These are phyloP conservation scores for Apiospora marii DNA, from an alignment of 2,329 filamentous ascomycete species.

Conservation along the genomic window DNA sequence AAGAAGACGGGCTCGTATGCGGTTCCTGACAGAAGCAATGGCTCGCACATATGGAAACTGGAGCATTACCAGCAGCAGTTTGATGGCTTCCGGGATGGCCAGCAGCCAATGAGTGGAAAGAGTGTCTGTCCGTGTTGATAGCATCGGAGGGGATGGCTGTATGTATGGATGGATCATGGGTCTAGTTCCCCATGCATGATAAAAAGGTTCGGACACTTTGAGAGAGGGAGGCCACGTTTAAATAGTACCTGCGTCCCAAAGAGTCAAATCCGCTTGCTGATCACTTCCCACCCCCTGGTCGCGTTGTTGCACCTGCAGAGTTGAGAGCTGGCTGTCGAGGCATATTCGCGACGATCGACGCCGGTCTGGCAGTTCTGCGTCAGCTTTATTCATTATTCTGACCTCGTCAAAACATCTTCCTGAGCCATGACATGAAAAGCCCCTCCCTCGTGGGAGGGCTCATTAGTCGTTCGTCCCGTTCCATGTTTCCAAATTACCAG, in stretches of 20 bases:
- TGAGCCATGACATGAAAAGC: not conserved
- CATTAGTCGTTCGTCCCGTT: constrained; percentile 13
- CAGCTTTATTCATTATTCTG: not conserved
- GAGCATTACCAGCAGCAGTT: constrained; percentile 3
- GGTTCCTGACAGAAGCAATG: not conserved
- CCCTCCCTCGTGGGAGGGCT: not conserved
- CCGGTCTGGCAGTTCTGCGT: not conserved
- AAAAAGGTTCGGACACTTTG: constrained; percentile 14
- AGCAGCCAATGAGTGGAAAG: not conserved
- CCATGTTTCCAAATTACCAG: constrained; percentile 14
- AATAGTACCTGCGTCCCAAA: constrained; percentile 37
- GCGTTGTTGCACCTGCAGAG: constrained; percentile 27
- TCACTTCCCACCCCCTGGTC: constrained; percentile 25
- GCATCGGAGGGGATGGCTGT: constrained; percentile 9
- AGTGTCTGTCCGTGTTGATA: constrained; percentile 6
- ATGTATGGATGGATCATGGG: constrained; percentile 19
- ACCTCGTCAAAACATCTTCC: not conserved
- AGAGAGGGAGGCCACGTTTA: constrained; percentile 24
- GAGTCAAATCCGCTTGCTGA: constrained; percentile 35
- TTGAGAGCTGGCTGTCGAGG: not conserved
- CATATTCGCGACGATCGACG: not conserved
- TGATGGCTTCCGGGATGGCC: constrained; percentile 9
- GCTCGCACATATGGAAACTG: constrained; percentile 5
- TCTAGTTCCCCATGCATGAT: constrained; percentile 18
- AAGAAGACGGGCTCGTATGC: not conserved